A percentile compares a stretch with the other conserved stretches of the same genome.
phyloP scores from a whole-genome alignment of 805 yeast genomes.

The Yarrowia divulgata region DNA sequence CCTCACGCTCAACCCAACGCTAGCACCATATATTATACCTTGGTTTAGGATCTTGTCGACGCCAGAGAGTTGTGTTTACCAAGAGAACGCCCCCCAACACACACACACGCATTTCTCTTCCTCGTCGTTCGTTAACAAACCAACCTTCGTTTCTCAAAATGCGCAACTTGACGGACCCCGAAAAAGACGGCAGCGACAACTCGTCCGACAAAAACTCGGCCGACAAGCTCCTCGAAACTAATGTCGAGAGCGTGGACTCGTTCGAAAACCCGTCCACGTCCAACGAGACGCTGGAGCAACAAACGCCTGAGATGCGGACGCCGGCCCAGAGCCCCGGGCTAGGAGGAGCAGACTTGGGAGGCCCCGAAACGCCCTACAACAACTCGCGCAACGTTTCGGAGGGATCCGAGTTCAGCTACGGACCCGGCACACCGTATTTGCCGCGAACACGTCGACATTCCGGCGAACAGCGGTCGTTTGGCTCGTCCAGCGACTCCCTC shows the following conservation, averaged over 20 bases:
- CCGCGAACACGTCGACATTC: constrained; percentile 8
- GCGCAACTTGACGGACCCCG: constrained; percentile 19
- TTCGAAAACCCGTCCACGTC: constrained; percentile 16
- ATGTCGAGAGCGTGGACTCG: constrained; percentile 13
- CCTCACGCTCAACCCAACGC: constrained; percentile 10
- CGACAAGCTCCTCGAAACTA: constrained; percentile 1
- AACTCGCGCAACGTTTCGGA: constrained; percentile 2
- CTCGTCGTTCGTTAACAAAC: constrained; percentile 8
- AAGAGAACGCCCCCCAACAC: not conserved
- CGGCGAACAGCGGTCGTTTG: not conserved
- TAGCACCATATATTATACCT: constrained; percentile 17
- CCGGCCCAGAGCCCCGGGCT: constrained; percentile 9
- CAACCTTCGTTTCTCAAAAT: not conserved
- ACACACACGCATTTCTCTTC: too few species aligned
- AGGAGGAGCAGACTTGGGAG: not conserved
- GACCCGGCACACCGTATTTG: constrained; percentile 20
- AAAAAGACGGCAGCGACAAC: not conserved
- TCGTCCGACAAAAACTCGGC: constrained; percentile 19
- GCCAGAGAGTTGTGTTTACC: too few species aligned
- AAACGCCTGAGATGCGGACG: constrained; percentile 3
- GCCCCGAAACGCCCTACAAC: constrained; percentile 17
- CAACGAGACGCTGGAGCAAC: constrained; percentile 1
- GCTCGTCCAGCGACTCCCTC: constrained; percentile 15
- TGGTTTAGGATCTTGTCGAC: not conserved
- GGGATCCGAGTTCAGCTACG: constrained; percentile 20